Evolutionary conservation across 768 basidiomycete species (phyloP).

Genomic region (Trametes coccinea): DNA sequence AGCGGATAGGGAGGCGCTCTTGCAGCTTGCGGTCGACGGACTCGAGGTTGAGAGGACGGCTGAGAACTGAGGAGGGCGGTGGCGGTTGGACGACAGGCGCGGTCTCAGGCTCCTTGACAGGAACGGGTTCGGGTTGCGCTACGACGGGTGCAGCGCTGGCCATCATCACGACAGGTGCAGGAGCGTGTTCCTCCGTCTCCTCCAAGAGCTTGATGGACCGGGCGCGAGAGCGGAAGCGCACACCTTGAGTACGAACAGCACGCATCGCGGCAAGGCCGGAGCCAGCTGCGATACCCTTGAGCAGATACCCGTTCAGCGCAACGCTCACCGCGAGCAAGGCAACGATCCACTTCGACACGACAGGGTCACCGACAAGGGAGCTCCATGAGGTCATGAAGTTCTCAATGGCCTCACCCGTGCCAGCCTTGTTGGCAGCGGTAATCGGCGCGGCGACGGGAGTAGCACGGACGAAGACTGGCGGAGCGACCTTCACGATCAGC

Average conservation of each 20-base stretch:
- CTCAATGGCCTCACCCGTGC: conserved; percentile 62
- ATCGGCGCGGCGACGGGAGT: conserved; percentile 35
- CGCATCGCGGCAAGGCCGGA: conserved; percentile 32
- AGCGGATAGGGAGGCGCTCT: conserved; percentile 33
- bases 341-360: conserved; percentile 94
- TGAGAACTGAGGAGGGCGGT: conserved; percentile 22
- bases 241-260: conserved; percentile 26
- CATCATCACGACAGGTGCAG: conserved; percentile 18
- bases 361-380: conserved; percentile 87
- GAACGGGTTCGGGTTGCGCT: conserved; percentile 6
- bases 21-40: conserved; percentile 54
- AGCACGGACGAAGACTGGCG: conserved; percentile 59
- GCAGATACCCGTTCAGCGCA: conserved; percentile 87
- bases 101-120: conserved; percentile 11
- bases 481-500: conserved; percentile 59
- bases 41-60: conserved; percentile 51
- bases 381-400: conserved; percentile 92
- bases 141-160: conserved; percentile 24
- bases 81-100: conserved; percentile 11
- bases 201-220: conserved; percentile 18
- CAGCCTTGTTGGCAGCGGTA: conserved; percentile 22
- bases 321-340: conserved; percentile 83
- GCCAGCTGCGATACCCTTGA: conserved; percentile 79
- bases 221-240: conserved; percentile 30
- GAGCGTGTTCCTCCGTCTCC: conserved; percentile 21